These are phyloP conservation scores for Penicillium robsamsonii DNA, from an alignment of 495 filamentous ascomycete genomes.

Conservation along the genomic window DNA sequence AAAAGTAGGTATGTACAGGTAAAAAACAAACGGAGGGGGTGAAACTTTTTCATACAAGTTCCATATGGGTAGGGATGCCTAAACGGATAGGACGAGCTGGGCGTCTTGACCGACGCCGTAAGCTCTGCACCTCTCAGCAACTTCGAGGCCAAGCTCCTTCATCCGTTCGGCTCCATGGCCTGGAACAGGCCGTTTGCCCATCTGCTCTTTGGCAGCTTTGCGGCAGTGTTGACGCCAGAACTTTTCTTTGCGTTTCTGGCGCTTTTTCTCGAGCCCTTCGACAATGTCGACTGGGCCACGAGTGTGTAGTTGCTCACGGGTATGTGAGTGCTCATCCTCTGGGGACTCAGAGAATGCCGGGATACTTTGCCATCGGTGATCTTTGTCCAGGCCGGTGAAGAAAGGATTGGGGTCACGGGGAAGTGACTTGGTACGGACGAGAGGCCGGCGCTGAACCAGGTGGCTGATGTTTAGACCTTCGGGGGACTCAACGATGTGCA, in stretches of 20 bases:
- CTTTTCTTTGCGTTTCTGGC: slow-evolving; percentile 86
- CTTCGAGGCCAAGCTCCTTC: slow-evolving; percentile 86
- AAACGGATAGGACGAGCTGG: slow-evolving; percentile 83
- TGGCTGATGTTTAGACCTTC: slow-evolving; percentile 53
- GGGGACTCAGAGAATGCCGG: slow-evolving; percentile 31
- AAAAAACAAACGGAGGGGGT: slow-evolving; percentile 13
- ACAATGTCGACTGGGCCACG: slow-evolving; percentile 95
- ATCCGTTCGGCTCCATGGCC: slow-evolving; percentile 92
- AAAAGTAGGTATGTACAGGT: slow-evolving; percentile 41
- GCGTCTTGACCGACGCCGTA: slow-evolving; percentile 57
- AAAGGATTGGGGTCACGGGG: slow-evolving; percentile 72
- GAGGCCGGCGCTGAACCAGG: slow-evolving; percentile 58
- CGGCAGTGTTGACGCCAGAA: slow-evolving; percentile 80
- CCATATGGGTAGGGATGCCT: slow-evolving; percentile 24
- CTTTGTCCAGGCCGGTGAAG: slow-evolving; percentile 42
- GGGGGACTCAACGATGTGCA: slow-evolving; percentile 22
- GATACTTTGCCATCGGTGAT: slow-evolving; percentile 39
- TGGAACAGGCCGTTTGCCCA: slow-evolving; percentile 58
- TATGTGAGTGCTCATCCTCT: slow-evolving; percentile 39
- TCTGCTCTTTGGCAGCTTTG: slow-evolving; percentile 61
- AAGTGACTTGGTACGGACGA: slow-evolving; percentile 75
- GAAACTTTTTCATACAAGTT: slow-evolving; percentile 22
- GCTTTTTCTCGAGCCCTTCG: slow-evolving; percentile 91
- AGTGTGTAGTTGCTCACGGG: slow-evolving; percentile 53
- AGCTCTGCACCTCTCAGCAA: slow-evolving; percentile 69